Percentiles rank a stretch among this genome's conserved stretches.
These are phyloP conservation scores for Prunella vulgaris DNA, from an alignment of 257 asterid genomes.

Conservation along the genomic window DNA sequence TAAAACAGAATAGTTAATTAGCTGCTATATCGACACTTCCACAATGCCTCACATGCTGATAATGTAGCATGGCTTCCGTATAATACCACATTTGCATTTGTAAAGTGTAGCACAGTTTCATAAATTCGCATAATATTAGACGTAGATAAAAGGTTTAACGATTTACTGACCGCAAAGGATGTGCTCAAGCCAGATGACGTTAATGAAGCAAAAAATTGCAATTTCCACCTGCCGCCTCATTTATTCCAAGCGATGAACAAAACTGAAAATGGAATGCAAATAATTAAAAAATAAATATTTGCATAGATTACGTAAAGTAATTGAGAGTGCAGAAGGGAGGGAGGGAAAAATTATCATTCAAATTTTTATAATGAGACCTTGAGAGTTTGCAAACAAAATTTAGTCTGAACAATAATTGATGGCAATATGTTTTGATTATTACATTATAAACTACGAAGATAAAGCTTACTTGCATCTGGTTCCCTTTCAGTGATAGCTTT, in stretches of 20 bases:
- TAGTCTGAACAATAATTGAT: neutral
- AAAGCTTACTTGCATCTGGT: conserved; percentile 32
- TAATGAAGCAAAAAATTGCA: conserved; percentile 38
- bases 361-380: neutral
- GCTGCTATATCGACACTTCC: conserved; percentile 4
- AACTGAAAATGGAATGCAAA: conserved; percentile 28
- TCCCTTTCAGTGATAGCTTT: conserved; percentile 13
- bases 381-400: neutral
- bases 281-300: neutral
- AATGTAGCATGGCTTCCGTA: neutral
- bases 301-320: neutral
- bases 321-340: neutral
- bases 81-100: conserved; percentile 1
- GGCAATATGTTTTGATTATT: neutral
- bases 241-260: conserved; percentile 19
- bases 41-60: neutral
- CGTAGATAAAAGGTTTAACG: neutral
- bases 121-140: neutral
- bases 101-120: neutral
- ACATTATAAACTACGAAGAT: neutral
- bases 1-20: neutral
- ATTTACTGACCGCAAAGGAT: conserved; percentile 49
- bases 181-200: conserved; percentile 46
- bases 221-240: conserved; percentile 52
- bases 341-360: neutral